A percentile compares a stretch with the other conserved stretches of the same genome.
Conservation (phyloP, 2,329 filamentous ascomycete species). For the Talaromyces marneffei region DNA sequence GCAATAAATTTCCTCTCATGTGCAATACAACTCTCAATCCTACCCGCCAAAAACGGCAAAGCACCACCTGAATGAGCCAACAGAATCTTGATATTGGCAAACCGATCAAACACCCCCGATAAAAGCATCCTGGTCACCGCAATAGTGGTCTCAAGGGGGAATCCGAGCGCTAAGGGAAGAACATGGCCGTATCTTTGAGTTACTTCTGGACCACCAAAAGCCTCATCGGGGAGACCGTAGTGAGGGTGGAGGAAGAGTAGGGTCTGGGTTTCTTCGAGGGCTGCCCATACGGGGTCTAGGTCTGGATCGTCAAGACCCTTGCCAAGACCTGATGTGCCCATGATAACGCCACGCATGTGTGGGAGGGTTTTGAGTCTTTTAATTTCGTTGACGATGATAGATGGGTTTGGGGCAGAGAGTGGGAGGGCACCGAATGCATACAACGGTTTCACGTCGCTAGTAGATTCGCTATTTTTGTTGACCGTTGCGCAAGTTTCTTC, state of each 20-base stretch:
- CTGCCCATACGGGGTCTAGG: constrained; percentile 66
- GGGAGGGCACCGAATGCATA: constrained; percentile 82
- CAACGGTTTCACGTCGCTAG: constrained; percentile 49
- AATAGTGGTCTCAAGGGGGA: constrained; percentile 89
- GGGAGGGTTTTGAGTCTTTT: constrained; percentile 55
- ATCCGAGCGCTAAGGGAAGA: constrained; percentile 75
- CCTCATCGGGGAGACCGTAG: constrained; percentile 74
- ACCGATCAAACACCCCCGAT: constrained; percentile 75
- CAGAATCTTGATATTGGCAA: constrained; percentile 63
- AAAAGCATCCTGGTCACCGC: constrained; percentile 82
- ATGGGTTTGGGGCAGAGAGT: constrained; percentile 59
- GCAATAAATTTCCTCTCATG: constrained; percentile 72
- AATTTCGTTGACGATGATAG: constrained; percentile 59
- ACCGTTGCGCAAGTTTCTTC: constrained; percentile 59
- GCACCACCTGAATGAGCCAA: constrained; percentile 86
- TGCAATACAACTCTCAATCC: constrained; percentile 79
- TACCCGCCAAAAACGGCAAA: constrained; percentile 77
- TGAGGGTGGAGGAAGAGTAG: constrained; percentile 85
- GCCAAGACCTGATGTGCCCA: constrained; percentile 78
- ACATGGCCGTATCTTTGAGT: constrained; percentile 76
- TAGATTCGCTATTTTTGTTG: constrained; percentile 22
- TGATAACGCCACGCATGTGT: constrained; percentile 76
- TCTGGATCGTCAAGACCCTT: constrained; percentile 70
- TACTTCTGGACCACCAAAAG: constrained; percentile 71
- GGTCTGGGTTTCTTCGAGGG: constrained; percentile 59